A percentile compares a stretch with the other conserved stretches of the same genome.
Conservation (phyloP, 495 filamentous ascomycete genomes). For the Aspergillus bertholletiae region DNA sequence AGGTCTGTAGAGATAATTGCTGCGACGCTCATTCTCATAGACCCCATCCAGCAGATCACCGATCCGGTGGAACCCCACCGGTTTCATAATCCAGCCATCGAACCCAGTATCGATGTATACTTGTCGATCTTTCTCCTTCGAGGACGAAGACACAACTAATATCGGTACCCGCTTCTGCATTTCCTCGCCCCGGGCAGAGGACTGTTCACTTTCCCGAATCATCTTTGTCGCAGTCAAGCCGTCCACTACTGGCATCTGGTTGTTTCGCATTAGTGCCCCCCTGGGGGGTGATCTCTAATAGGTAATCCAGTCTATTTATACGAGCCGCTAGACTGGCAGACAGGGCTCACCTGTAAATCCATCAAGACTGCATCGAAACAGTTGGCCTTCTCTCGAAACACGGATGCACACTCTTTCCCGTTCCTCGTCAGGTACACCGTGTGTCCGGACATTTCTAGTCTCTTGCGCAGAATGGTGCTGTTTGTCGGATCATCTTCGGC, state of each 20-base stretch:
- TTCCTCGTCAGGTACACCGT: neutral
- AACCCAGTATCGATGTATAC: conserved; percentile 76
- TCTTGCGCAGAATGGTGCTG: neutral
- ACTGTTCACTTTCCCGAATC: conserved; percentile 69
- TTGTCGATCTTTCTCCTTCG: conserved; percentile 63
- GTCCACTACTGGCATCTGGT: conserved; percentile 88
- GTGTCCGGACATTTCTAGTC: neutral
- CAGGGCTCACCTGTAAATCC: conserved; percentile 88
- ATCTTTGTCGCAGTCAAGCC: conserved; percentile 73
- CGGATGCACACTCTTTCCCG: neutral
- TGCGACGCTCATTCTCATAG: conserved; percentile 30
- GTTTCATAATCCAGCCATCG: conserved; percentile 86
- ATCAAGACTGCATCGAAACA: conserved; percentile 82
- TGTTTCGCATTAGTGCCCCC: conserved; percentile 11
- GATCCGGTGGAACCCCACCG: conserved; percentile 69
- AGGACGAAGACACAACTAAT: conserved; percentile 81
- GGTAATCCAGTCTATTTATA: too few relatives aligned
- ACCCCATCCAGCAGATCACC: conserved; percentile 59
- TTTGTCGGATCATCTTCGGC: neutral
- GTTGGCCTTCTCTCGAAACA: neutral
- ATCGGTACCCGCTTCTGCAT: conserved; percentile 51
- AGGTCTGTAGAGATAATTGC: neutral
- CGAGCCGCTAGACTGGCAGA: too few relatives aligned
- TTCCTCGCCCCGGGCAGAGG: conserved; percentile 40
- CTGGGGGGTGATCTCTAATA: too few relatives aligned